These are phyloP conservation scores for Spiromastix sp. DNA, from an alignment of 2,329 filamentous ascomycete species.

Conservation along the genomic window DNA sequence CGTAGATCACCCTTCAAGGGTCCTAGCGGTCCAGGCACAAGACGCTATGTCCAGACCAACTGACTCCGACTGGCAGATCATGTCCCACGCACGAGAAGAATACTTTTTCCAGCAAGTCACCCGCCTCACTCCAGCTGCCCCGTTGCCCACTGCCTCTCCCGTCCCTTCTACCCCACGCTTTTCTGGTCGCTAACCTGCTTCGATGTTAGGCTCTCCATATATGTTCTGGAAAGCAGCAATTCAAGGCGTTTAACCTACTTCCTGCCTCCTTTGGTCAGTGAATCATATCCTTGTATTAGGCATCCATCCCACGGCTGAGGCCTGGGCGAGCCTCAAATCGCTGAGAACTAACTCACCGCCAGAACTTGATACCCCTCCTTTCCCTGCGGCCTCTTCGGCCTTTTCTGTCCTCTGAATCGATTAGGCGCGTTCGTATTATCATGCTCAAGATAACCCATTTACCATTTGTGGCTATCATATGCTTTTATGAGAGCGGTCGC, in stretches of 20 bases:
- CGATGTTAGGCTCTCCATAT: conserved; percentile 28
- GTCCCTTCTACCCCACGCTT: neutral
- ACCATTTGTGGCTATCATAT: conserved; percentile 47
- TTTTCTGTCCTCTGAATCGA: conserved; percentile 42
- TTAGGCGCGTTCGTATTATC: conserved; percentile 47
- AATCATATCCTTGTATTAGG: conserved; percentile 2
- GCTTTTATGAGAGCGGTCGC: conserved; percentile 40
- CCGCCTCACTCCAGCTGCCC: conserved; percentile 1
- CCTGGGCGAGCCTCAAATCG: neutral
- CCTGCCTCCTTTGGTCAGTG: conserved; percentile 35
- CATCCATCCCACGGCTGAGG: neutral
- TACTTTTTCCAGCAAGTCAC: conserved; percentile 47
- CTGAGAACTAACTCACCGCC: conserved; percentile 3
- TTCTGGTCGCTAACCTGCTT: conserved; percentile 3
- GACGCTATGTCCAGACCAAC: too few species aligned
- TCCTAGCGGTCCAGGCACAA: neutral
- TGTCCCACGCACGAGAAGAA: conserved; percentile 52
- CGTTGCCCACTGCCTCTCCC: conserved; percentile 2
- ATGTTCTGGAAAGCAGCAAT: conserved; percentile 36
- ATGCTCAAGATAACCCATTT: conserved; percentile 49
- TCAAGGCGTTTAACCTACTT: conserved; percentile 38
- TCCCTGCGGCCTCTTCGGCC: conserved; percentile 48
- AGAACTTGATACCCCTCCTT: conserved; percentile 51
- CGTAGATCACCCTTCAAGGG: conserved; percentile 14
- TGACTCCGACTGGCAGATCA: conserved; percentile 35